Percentiles rank a stretch among this genome's conserved stretches.
These are phyloP conservation scores for Petunia axillaris DNA, from an alignment of 257 asterid genomes.

Conservation along the genomic window DNA sequence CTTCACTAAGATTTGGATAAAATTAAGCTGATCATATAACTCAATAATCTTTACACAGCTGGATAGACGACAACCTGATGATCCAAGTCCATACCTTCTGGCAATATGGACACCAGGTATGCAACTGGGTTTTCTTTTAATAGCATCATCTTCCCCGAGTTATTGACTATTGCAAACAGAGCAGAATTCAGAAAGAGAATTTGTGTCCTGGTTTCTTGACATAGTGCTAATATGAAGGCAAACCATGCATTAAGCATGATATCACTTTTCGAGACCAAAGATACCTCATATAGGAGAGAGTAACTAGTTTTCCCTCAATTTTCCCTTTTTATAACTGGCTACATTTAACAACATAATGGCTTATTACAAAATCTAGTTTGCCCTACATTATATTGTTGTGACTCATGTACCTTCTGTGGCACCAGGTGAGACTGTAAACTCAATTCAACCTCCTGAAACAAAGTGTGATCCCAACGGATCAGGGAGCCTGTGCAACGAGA, in stretches of 20 bases:
- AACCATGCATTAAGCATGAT: slow-evolving; percentile 8
- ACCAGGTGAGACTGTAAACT: slow-evolving; percentile 86
- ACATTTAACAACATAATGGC: neutral
- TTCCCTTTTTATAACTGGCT: neutral
- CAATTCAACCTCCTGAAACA: slow-evolving; percentile 71
- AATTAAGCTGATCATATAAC: slow-evolving; percentile 37
- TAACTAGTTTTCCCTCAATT: slow-evolving; percentile 7
- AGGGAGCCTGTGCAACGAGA: slow-evolving; percentile 58
- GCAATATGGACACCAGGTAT: slow-evolving; percentile 99
- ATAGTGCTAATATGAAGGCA: slow-evolving; percentile 10
- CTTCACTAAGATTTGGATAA: slow-evolving; percentile 27
- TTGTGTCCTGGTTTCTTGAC: neutral
- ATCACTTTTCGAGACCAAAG: slow-evolving; percentile 16
- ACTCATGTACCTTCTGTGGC: slow-evolving; percentile 24
- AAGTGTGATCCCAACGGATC: slow-evolving; percentile 50
- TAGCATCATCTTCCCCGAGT: neutral
- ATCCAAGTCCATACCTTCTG: slow-evolving; percentile 94
- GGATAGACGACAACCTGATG: slow-evolving; percentile 93
- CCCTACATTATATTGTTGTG: slow-evolving; percentile 9
- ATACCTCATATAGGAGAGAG: slow-evolving; percentile 6
- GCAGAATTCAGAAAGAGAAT: neutral
- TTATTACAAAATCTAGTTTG: neutral
- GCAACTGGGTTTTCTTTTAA: slow-evolving; percentile 20
- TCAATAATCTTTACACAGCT: slow-evolving; percentile 45
- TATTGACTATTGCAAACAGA: slow-evolving; percentile 7